These are phyloP conservation scores for Psilocybe sp. DNA, from an alignment of 768 basidiomycete species.

Conservation along the genomic window DNA sequence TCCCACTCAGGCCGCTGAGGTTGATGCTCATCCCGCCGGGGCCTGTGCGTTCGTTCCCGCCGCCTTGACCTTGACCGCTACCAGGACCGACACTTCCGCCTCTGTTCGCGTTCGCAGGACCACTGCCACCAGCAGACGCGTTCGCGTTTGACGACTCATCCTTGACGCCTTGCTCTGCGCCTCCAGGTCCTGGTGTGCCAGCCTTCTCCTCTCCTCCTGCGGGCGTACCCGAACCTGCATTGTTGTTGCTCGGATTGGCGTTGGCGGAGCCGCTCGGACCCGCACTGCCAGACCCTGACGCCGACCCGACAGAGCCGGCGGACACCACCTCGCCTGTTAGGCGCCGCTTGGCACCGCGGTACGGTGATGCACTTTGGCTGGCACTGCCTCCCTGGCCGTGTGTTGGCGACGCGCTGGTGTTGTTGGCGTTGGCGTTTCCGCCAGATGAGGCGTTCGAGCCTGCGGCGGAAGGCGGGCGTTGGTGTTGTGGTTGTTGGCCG, in stretches of 20 bases:
- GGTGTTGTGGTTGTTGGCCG: conserved; percentile 15
- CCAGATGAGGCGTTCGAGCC: neutral
- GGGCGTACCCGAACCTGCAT: conserved; percentile 1
- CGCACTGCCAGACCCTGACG: too few relatives aligned
- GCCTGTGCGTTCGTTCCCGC: neutral
- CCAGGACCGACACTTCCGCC: conserved; percentile 3
- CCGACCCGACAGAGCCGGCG: too few relatives aligned
- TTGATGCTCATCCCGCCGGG: neutral
- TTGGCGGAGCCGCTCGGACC: conserved; percentile 5
- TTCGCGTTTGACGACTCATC: too few relatives aligned
- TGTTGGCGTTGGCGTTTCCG: conserved; percentile 5
- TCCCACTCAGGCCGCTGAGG: conserved; percentile 1
- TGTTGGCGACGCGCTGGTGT: conserved; percentile 3
- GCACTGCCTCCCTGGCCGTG: too few relatives aligned
- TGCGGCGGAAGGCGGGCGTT: conserved; percentile 4
- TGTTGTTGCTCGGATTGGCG: conserved; percentile 7
- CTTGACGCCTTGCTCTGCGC: neutral
- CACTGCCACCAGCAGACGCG: too few relatives aligned
- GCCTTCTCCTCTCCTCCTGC: neutral
- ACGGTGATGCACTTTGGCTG: conserved; percentile 17
- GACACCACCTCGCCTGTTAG: conserved; percentile 21
- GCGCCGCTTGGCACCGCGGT: conserved; percentile 28
- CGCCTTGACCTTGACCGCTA: conserved; percentile 3
- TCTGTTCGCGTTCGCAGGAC: neutral
- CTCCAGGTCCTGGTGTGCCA: neutral